phyloP scores from a whole-genome alignment of 1,284 basidiomycete species.

The Cryptococcus sp. region DNA sequence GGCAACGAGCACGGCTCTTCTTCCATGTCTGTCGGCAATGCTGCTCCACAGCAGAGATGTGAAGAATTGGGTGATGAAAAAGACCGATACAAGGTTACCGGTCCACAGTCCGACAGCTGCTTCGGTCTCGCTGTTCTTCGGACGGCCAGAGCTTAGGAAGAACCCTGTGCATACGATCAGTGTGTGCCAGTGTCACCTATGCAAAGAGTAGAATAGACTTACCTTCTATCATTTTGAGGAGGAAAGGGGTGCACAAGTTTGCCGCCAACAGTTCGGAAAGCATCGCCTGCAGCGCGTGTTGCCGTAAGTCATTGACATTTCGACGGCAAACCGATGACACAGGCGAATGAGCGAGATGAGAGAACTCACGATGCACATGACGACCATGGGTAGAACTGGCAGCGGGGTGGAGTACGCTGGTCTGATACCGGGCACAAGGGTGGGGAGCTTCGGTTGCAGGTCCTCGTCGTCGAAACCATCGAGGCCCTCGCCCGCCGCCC shows the following conservation, averaged over 20 bases:
- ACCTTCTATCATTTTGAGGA: constrained; percentile 92
- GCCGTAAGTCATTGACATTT: constrained; percentile 9
- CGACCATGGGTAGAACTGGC: constrained; percentile 83
- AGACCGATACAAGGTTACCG: constrained; percentile 56
- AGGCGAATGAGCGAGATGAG: not conserved
- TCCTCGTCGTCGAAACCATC: constrained; percentile 33
- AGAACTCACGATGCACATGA: constrained; percentile 77
- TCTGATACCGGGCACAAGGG: constrained; percentile 51
- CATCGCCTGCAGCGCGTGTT: constrained; percentile 65
- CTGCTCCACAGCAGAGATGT: constrained; percentile 93
- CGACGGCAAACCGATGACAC: constrained; percentile 3
- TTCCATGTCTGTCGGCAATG: constrained; percentile 86
- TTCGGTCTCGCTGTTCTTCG: constrained; percentile 46
- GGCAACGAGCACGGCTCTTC: constrained; percentile 78
- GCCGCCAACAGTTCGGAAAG: constrained; percentile 89
- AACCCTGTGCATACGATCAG: constrained; percentile 28
- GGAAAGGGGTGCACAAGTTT: constrained; percentile 84
- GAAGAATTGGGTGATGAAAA: constrained; percentile 67
- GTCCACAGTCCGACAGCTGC: constrained; percentile 53
- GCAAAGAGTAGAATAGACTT: constrained; percentile 16
- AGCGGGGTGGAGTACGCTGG: constrained; percentile 67
- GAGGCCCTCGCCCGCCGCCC: constrained; percentile 9
- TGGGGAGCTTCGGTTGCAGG: constrained; percentile 42
- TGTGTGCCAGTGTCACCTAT: too few species aligned
- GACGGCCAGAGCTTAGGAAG: constrained; percentile 35